Evolutionary conservation across 2,329 filamentous ascomycete genomes (phyloP).

Genomic region (Cladophialophora immunda): DNA sequence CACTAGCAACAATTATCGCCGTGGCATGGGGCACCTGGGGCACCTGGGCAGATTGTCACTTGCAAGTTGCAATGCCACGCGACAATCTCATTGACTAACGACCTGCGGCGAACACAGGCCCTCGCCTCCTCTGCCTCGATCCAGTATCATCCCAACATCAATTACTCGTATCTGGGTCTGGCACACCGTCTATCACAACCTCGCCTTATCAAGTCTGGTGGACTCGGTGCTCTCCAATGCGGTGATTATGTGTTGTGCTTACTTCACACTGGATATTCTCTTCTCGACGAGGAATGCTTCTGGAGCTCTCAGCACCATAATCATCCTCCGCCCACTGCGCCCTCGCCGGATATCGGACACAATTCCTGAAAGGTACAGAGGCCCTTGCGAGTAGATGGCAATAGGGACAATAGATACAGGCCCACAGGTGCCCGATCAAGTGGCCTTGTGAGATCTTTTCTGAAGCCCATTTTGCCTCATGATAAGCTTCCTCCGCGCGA

Average conservation of each 20-base stretch:
- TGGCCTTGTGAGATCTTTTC: neutral
- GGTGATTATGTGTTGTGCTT: conserved; percentile 5
- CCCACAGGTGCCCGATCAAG: neutral
- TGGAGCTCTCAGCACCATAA: conserved; percentile 3
- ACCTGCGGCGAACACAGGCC: neutral
- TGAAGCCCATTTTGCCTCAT: neutral
- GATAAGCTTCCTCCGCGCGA: neutral
- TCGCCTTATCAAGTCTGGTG: neutral
- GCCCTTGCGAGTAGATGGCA: neutral
- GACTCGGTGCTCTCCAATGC: neutral
- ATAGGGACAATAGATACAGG: too few species aligned
- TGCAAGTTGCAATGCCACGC: conserved; percentile 4
- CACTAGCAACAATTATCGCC: conserved; percentile 25
- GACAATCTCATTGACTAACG: conserved; percentile 4
- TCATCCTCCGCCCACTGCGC: conserved; percentile 1
- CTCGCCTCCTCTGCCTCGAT: conserved; percentile 1
- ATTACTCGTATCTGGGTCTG: neutral
- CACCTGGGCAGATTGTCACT: neutral
- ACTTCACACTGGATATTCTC: neutral
- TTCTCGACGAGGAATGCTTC: neutral
- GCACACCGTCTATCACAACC: neutral
- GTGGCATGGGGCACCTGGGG: neutral
- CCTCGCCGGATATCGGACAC: neutral
- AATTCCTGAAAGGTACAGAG: neutral
- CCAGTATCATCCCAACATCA: neutral